Evolutionary conservation across 805 yeast genomes (phyloP).

Genomic region (Suhomyces prunicola): DNA sequence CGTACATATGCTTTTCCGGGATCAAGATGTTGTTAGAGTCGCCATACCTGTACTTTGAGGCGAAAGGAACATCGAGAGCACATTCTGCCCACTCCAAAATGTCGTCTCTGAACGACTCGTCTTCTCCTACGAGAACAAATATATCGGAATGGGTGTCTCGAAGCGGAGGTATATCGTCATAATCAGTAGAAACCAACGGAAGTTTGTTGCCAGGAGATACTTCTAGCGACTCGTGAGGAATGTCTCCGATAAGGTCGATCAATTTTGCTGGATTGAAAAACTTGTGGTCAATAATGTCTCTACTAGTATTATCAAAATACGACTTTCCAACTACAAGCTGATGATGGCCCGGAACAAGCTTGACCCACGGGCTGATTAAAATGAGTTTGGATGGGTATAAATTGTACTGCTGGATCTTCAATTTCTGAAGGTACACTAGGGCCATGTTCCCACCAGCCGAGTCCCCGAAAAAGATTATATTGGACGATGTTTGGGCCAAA

Average conservation of each 20-base stretch:
- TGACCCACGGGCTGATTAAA: conserved; percentile 40
- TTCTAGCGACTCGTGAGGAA: conserved; percentile 7
- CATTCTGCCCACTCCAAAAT: conserved; percentile 32
- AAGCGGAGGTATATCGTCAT: conserved; percentile 33
- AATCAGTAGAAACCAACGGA: conserved; percentile 24
- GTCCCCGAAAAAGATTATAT: conserved; percentile 38
- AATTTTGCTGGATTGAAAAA: background rate
- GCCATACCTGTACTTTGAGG: conserved; percentile 21
- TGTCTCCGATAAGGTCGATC: conserved; percentile 11
- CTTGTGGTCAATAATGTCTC: conserved; percentile 9
- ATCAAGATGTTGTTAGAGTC: conserved; percentile 19
- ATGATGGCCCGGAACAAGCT: conserved; percentile 19
- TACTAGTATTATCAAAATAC: conserved; percentile 25
- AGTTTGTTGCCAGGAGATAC: conserved; percentile 25
- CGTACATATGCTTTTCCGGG: conserved; percentile 19
- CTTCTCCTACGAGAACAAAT: conserved; percentile 38
- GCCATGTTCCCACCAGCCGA: conserved; percentile 43
- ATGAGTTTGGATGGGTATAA: conserved; percentile 26
- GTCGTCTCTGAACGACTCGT: conserved; percentile 41
- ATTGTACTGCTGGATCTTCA: conserved; percentile 13
- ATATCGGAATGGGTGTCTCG: conserved; percentile 23
- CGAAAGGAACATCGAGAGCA: conserved; percentile 29
- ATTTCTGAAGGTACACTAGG: conserved; percentile 26
- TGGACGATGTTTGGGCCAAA: conserved; percentile 18
- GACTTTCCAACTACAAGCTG: conserved; percentile 31